Evolutionary conservation across 2,329 filamentous ascomycete genomes (phyloP), one percentile per base, ranked within the genome.

Genomic region (Laburnicola sp.): DNA sequence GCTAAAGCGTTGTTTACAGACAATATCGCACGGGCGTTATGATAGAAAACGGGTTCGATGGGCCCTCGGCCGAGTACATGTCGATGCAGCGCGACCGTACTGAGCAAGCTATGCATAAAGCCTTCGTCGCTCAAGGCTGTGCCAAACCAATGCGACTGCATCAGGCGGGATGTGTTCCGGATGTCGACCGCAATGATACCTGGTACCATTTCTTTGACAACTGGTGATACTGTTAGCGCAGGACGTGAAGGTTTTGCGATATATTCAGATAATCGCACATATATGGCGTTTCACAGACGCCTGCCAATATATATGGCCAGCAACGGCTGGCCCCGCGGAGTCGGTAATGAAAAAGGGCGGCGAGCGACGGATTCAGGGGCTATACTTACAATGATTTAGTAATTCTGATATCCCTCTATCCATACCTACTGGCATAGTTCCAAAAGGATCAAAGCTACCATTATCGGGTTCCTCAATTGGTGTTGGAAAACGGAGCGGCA

Each of bases 101-200:
- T 67, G 5, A 74, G 65, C 54, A 74, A 56, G 54, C 69, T 72
- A 41, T 74, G 68, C 69, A 74, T 72, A 49, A 74, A 74, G n/a
- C 66, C 70, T 39, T 51, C 31, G 51, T 71, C 69, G 35, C 56
- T 57, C 37, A 71, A 57, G 7, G 71, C 71, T 16, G 64, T 71
- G 39, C 66, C 64, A 48, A 72, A 71, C 70, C 71, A 74, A 23
- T 70, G 64, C 32, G 65, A 68, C 32, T 58, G 65, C 64, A 72
- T 71, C 44, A 72, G 47, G 25, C 65, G 62, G 2, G 69, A 73
- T 25, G 64, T 64, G 42, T 65, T 58, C 27, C 65, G 65, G 48
- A 72, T 55, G 41, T 73, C 70, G 41, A 73, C 63, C n/a, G 69
- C 66, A 39, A 73, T 73, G 26, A 66, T 66, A 34, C 61, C 63